Base-by-base conservation (phyloP, 176 grass and related monocot genomes). In the Alopecurus myosuroides region DNA sequence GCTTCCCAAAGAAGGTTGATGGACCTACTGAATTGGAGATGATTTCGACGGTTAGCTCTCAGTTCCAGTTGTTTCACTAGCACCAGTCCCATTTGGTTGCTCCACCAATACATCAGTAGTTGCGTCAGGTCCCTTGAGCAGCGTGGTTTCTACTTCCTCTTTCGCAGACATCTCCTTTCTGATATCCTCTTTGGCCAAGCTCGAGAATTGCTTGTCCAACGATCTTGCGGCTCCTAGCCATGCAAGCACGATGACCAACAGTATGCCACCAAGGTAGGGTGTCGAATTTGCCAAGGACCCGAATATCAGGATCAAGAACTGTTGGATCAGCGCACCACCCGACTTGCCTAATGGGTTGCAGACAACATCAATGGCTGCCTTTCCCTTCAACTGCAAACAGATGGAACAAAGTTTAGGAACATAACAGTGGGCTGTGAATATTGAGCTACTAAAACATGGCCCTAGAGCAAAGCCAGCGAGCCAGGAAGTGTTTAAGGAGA, bases 331-430 rank as follows among this genome's bases (percentile, higher is more conserved):
- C 3, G 90, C 90, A 57, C 92, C 94, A 52, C 94, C 92, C 0
- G 94, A 97, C 53, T 97, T 97, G 77, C 94, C 94, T 70, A 97
- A 86, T n/a, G 94, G 90, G 49, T 94, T 97, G 84, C 94, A 92
- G 9, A 97, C 94, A 53, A 94, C 92, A 89, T 97, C 94, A 82
- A 97, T 97, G 22, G 94, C 94, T 0, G 90, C 94, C 62, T 97
- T 97, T 80, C 94, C 94, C 88, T 97, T 97, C 40, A 97, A 86
- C 94, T 97, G 85, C 74, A 88, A 76, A 92, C 63, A 57, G 48
- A 49, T 19, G 28, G 6, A 79, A 73, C 17, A 18, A 11, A 19
- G 74, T 56, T 87, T 79, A 7, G 11, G 28, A 65, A 45, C 2
- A 66, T 22, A 74, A 22, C 36, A 82, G 68, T 49, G 22, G 51